These are phyloP conservation scores for Cyclospora cayetanensis DNA, from an alignment of 169 alveolate genomes.

Conservation along the genomic window DNA sequence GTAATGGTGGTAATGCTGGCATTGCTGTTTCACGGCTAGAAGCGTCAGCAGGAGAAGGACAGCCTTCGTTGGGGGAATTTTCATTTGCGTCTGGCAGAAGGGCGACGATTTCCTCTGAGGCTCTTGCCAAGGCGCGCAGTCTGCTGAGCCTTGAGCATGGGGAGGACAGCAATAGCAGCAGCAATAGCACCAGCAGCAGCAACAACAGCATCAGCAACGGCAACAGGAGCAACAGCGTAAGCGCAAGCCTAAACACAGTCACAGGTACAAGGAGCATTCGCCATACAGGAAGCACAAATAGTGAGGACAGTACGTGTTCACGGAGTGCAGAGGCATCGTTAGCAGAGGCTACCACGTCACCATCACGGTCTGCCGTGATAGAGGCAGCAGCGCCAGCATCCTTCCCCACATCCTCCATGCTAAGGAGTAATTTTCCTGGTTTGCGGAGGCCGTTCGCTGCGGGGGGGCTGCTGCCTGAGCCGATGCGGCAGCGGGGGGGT, in stretches of 20 bases:
- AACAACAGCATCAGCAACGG: not conserved
- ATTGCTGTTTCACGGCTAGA: too few relatives aligned
- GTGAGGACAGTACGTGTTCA: too few relatives aligned
- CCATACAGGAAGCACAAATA: too few relatives aligned
- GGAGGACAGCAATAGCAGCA: not conserved
- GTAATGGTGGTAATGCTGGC: too few relatives aligned
- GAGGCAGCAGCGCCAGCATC: not conserved
- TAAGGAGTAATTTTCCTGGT: too few relatives aligned
- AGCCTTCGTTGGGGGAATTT: too few relatives aligned
- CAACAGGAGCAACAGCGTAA: not conserved
- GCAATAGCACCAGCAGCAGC: not conserved
- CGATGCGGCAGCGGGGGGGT: not conserved
- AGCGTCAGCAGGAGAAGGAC: too few relatives aligned
- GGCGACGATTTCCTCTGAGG: not conserved
- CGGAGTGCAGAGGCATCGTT: too few relatives aligned
- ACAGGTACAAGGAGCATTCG: too few relatives aligned
- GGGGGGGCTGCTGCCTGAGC: not conserved
- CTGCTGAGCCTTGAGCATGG: slow-evolving; percentile 1
- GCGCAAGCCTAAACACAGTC: not conserved
- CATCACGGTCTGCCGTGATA: not conserved
- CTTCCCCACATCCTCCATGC: too few relatives aligned
- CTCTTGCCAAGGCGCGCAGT: not conserved
- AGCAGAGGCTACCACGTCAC: not conserved
- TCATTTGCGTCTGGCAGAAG: not conserved
- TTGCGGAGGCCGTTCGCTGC: not conserved